Conservation (phyloP, 768 basidiomycete species). For the Sporobolomyces roseus region DNA sequence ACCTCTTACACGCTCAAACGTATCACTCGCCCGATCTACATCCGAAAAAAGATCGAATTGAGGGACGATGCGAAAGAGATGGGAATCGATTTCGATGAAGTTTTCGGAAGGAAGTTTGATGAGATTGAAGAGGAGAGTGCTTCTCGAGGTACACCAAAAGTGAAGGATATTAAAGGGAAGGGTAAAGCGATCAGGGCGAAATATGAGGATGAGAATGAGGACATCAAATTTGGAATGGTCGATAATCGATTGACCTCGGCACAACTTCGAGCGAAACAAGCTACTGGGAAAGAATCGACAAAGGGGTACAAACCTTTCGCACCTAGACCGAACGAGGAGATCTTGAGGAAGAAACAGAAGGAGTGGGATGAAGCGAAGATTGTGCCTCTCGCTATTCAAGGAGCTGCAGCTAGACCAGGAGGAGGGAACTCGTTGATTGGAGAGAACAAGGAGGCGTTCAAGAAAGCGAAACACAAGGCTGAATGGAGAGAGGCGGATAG, state of each 20-base stretch:
- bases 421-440: not conserved
- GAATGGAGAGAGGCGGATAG: not conserved
- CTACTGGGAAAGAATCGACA: not conserved
- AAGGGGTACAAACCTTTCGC: not conserved
- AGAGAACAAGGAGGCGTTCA: not conserved
- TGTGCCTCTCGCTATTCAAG: not conserved
- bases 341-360: not conserved
- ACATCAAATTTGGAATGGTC: not conserved
- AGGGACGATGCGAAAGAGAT: not conserved
- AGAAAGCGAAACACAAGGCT: not conserved
- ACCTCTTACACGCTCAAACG: not conserved
- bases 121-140: not conserved
- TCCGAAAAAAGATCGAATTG: not conserved
- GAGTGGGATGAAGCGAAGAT: conserved; percentile 12
- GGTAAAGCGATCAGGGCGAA: not conserved
- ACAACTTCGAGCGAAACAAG: conserved; percentile 3
- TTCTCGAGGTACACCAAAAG: not conserved
- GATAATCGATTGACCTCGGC: conserved; percentile 9
- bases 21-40: not conserved
- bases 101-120: not conserved
- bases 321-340: conserved; percentile 3
- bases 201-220: not conserved
- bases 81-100: not conserved
- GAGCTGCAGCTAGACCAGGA: too few relatives aligned
- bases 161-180: conserved; percentile 7